Base-by-base conservation (phyloP, 257 asterid genomes). In the Primulina eburnea region DNA sequence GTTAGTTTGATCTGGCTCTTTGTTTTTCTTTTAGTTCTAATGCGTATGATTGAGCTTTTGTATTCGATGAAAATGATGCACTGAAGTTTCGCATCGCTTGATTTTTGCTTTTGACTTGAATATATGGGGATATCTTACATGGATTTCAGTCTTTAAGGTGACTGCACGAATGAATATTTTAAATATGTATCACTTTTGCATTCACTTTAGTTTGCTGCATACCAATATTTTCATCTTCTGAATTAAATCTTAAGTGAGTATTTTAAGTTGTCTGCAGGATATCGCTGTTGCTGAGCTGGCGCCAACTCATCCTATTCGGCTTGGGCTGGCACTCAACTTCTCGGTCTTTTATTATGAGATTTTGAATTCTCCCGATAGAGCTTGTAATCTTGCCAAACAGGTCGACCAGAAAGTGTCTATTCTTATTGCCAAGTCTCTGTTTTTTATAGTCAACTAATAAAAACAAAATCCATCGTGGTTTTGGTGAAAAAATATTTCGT, bases 311-410 rank as follows among this genome's bases (percentile, higher is more conserved):
- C 88, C 88, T 0, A 83, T 83, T 58, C 80, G 88, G 28, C 88
- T 83, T 26, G 88, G 88, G 62, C 65, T 83, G 17, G 88, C 88
- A 4, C 88, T 83, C 72, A 83, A 83, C 71, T 83, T 83, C 78
- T 83, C 88, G 12, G 88, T 83, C 78, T 83, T 83, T 33, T 83
- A 83, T 81, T 83, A 83, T 30, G 88, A 83, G 83, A 83, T 83
- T 57, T 70, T 80, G 83, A 83, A 83, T 70, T 82, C 87, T 65
- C 87, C 87, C 2, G 87, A 83, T 61, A 79, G 87, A 9, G 87
- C 87, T 57, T 83, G 88, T 35, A 78, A 70, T 76, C 88, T 83
- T 65, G 88, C 88, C 71, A 83, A 83, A 76, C 88, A 80, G 88
- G 88, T 80, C 8, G 35, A 64, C 33, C 53, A 66, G 14, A 70